These are phyloP conservation scores for Cucurbita argyrosperma DNA, from an alignment of 306 rosid species.

Conservation along the genomic window DNA sequence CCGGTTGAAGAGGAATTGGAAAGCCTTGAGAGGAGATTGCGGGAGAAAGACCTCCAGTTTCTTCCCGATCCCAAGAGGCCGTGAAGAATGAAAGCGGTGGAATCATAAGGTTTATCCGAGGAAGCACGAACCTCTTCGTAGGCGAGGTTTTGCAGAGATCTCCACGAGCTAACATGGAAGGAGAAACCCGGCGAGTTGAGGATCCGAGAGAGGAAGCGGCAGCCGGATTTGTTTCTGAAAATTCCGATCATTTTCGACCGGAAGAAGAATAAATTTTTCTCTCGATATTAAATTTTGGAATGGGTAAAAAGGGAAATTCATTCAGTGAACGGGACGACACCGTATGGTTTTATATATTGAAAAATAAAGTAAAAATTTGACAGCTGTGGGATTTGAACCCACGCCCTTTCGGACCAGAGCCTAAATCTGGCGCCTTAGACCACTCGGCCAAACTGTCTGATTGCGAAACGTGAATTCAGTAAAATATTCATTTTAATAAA, in stretches of 20 bases:
- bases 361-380: too few species aligned
- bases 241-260: constrained; percentile 33
- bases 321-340: neutral
- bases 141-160: constrained; percentile 45
- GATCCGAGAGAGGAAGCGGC: constrained; percentile 23
- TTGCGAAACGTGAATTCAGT: too few species aligned
- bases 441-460: too few species aligned
- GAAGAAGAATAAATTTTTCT: too few species aligned
- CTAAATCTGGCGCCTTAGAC: too few species aligned
- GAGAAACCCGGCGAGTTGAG: constrained; percentile 22
- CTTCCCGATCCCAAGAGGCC: constrained; percentile 72
- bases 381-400: too few species aligned
- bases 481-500: too few species aligned
- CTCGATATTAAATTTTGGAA: neutral
- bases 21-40: constrained; percentile 42
- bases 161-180: constrained; percentile 5
- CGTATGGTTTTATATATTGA: neutral
- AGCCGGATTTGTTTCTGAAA: constrained; percentile 20
- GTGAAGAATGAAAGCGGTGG: constrained; percentile 67
- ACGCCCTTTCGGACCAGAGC: too few species aligned
- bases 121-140: constrained; percentile 56
- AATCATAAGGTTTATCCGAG: constrained; percentile 37
- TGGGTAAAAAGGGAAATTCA: neutral
- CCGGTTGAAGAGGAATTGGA: constrained; percentile 54
- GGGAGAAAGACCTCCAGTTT: constrained; percentile 81